Base-by-base conservation (phyloP, 2,329 filamentous ascomycete species). In the Waltergamsia citrina region DNA sequence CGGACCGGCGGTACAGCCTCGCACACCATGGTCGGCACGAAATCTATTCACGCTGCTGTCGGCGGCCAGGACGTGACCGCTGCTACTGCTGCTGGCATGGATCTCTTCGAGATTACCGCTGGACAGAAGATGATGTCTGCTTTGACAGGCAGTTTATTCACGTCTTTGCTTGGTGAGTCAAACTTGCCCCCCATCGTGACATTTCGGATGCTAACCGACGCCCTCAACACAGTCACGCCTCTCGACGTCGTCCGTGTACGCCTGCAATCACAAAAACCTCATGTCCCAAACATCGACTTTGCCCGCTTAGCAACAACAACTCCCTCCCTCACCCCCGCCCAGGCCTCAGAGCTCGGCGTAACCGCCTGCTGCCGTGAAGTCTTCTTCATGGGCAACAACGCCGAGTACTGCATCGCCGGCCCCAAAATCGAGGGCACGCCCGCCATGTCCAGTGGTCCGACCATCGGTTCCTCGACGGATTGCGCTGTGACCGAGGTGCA, bases 231-330 rank as follows among this genome's bases (percentile, higher is more conserved):
- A 93, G 90, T 94, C 21, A 98, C 92, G 5, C 92, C 92, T 30
- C 79, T 98, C 34, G 92, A 98, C 53, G 92, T 98, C 41, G 92
- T 98, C 40, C 85, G 92, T 41, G 86, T 98, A 30, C 86, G 92
- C 41, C 69, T 94, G 35, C 92, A 98, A 59, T 90, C 92, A 2
- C 90, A 96, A 51, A 67, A 52, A 57, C 28, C 51, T 2, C 26
- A 28, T 15, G 37, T 60, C 35, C 57, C 69, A 41, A 51, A 57
- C 38, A 61, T 69, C 50, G 63, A 72, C 48, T 66, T 74, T 45
- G 62, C 71, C 52, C 65, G 68, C 57, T 56, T 80, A 54, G 55
- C 72, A 47, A 44, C 77, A 51, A 59, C 71, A 46, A 61, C 71
- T 46, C 52, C 70, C 45, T 77, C 74, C 51, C 54, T 79, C 45